Base-by-base conservation (phyloP, 2,329 filamentous ascomycete species). In the Hypoxylon sp. region DNA sequence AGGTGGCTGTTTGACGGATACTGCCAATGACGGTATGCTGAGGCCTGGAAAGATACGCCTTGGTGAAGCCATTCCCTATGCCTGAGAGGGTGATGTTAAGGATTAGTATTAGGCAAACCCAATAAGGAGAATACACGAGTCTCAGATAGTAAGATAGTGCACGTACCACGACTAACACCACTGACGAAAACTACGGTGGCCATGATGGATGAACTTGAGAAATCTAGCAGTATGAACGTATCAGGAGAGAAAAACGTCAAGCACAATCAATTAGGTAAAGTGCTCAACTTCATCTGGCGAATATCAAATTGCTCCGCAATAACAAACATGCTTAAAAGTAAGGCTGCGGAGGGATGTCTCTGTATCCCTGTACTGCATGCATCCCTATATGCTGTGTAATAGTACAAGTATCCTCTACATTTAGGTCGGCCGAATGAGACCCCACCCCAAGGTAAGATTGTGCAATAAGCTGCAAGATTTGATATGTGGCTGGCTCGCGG, bases 1-100 rank as follows among this genome's bases (percentile, higher is more conserved):
- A 35, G 9, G 44, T 9, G 0, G 57, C 32, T 3, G 56, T 63
- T n/a, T 69, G 61, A 15, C 73, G 73, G 20, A 73, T 65, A 4
- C 69, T 71, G 13, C 70, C 73, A 9, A 78, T 69, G 29, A 77
- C 69, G 12, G 63, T 73, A 12, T 67, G 70, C 31, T 71, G 61
- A 1, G 74, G 69, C 1, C 67, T 61, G 1, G 58, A 50, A 27
- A 78, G 70, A 55, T 73, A 73, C 2, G 41, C 38, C 34, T 54
- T 40, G 16, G 26, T 63, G 42, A 34, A 67, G 57, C 63, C 67
- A 7, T 67, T 59, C 2, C 74, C 74, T 45, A 72, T 66, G 7
- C 69, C 70, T 71, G 16, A 29, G n/a, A 47, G 36, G 31, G 32
- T 32, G 21, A 27, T 50, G 17, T 11, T 31, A 15, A 37, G 19